Conservation (phyloP, 805 yeast genomes). For the Teunomyces panamensis region DNA sequence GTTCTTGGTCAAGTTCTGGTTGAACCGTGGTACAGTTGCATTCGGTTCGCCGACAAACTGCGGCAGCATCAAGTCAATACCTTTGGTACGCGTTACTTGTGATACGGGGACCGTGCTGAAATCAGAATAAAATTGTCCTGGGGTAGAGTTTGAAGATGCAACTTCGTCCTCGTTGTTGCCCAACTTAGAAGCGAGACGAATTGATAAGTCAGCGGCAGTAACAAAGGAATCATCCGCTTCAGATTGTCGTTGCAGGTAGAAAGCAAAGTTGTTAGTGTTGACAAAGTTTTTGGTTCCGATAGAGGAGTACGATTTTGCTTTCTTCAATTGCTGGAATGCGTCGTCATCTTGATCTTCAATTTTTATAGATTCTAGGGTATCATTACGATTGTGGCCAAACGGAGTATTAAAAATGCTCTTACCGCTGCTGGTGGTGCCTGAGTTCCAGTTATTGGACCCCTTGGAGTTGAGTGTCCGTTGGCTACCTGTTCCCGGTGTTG, state of each 20-base stretch:
- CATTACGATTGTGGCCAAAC: constrained; percentile 19
- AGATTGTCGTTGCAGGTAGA: constrained; percentile 1
- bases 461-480: not conserved
- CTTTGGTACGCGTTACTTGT: constrained; percentile 1
- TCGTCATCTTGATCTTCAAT: constrained; percentile 42
- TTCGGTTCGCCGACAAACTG: constrained; percentile 16
- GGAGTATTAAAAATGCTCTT: constrained; percentile 7
- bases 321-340: constrained; percentile 38
- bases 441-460: not conserved
- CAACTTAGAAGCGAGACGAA: constrained; percentile 22
- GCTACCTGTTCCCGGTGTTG: constrained; percentile 14
- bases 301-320: constrained; percentile 32
- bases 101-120: constrained; percentile 6
- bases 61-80: constrained; percentile 26
- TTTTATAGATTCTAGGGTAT: constrained; percentile 29
- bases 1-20: not conserved
- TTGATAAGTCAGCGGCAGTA: constrained; percentile 26
- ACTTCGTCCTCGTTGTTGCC: constrained; percentile 4
- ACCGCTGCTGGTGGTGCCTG: constrained; percentile 1
- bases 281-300: constrained; percentile 5
- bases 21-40: not conserved
- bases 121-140: constrained; percentile 13
- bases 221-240: constrained; percentile 13
- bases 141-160: constrained; percentile 11
- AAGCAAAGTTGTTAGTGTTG: constrained; percentile 2